phyloP scores from a whole-genome alignment of 148 eudicot species.

The Vaccinium darrowii region DNA sequence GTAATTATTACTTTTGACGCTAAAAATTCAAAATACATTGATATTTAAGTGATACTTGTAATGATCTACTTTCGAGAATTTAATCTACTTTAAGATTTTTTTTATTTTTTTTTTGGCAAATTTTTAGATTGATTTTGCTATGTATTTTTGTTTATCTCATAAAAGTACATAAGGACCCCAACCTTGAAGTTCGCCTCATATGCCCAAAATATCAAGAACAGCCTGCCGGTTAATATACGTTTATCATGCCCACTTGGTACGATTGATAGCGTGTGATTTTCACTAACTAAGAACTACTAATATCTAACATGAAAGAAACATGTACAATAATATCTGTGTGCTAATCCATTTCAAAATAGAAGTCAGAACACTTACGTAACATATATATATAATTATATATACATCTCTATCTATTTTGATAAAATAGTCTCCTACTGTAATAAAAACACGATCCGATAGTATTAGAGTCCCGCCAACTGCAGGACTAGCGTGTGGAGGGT shows the following conservation, averaged over 20 bases:
- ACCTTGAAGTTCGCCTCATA: too few species aligned
- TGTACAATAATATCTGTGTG: neutral
- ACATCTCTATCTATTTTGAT: neutral
- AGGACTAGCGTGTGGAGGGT: too few species aligned
- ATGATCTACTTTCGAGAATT: too few species aligned
- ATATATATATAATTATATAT: neutral
- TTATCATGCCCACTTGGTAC: neutral
- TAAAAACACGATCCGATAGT: neutral
- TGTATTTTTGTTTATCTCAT: too few species aligned
- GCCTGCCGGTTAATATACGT: neutral
- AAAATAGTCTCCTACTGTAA: neutral
- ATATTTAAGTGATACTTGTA: too few species aligned
- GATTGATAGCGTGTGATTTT: neutral
- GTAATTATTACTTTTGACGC: too few species aligned
- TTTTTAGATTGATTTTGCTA: too few species aligned
- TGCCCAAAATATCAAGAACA: too few species aligned
- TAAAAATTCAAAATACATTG: too few species aligned
- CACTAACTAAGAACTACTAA: neutral
- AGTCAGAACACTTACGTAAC: neutral
- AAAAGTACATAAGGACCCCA: too few species aligned
- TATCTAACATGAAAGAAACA: neutral
- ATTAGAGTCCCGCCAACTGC: neutral
- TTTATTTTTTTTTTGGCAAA: too few species aligned
- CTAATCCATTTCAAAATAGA: neutral
- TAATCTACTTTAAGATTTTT: too few species aligned